Conservation (phyloP, 306 rosid genomes). For the Vigna hirtella region DNA sequence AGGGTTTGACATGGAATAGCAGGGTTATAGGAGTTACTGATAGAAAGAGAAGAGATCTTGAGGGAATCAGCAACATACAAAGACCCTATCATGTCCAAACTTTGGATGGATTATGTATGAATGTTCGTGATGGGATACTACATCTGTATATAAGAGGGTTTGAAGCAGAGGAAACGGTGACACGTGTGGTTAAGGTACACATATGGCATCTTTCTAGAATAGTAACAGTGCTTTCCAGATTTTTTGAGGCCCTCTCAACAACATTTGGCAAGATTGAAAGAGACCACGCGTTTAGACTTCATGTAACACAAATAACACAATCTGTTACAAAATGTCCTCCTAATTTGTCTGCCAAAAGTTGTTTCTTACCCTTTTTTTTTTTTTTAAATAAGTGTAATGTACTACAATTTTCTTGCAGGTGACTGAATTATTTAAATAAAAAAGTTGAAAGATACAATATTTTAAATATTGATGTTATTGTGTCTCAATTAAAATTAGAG, state of each 20-base stretch:
- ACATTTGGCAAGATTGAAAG: not conserved
- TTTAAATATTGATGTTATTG: too few relatives aligned
- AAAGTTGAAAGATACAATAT: too few relatives aligned
- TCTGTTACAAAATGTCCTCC: not conserved
- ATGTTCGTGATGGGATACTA: not conserved
- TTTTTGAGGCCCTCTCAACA: not conserved
- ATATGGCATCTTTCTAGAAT: conserved; percentile 19
- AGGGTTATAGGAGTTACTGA: not conserved
- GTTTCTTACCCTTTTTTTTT: not conserved
- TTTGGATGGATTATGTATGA: not conserved
- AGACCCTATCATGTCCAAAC: conserved; percentile 43
- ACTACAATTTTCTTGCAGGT: not conserved
- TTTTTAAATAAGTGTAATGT: not conserved
- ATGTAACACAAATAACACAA: not conserved
- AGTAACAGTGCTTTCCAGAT: conserved; percentile 16
- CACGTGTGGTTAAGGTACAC: not conserved
- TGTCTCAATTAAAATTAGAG: too few relatives aligned
- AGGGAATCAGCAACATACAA: not conserved
- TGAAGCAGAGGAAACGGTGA: not conserved
- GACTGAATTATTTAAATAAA: not conserved
- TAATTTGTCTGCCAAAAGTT: conserved; percentile 1
- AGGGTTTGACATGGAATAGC: conserved; percentile 12
- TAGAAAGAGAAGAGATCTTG: conserved; percentile 15
- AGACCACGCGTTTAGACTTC: not conserved
- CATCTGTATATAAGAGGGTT: not conserved